Conservation (phyloP, 441 rosid genomes). For the Flueggea neowawraea region DNA sequence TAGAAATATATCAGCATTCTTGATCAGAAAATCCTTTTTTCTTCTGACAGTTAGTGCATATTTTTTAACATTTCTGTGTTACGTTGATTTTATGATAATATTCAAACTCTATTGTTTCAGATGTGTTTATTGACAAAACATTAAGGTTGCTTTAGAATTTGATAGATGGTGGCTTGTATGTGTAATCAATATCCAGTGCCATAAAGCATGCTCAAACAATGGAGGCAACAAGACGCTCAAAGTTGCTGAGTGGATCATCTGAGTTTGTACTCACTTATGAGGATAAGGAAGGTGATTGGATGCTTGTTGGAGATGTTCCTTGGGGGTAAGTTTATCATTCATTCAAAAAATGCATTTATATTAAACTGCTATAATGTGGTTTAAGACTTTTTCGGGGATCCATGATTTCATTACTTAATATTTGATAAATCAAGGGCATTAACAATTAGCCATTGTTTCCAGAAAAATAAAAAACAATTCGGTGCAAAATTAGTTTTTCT, state of each 20-base stretch:
- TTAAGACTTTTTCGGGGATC: too few species aligned
- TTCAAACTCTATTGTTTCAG: not conserved
- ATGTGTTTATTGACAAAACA: not conserved
- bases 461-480: too few species aligned
- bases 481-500: too few species aligned
- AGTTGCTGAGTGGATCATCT: constrained; percentile 67
- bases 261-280: constrained; percentile 81
- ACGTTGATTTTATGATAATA: not conserved
- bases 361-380: too few species aligned
- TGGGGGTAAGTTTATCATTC: constrained; percentile 60
- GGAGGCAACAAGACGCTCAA: constrained; percentile 32
- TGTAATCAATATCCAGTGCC: constrained; percentile 38
- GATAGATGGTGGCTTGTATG: constrained; percentile 10
- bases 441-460: too few species aligned
- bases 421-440: too few species aligned
- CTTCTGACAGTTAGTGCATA: not conserved
- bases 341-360: not conserved
- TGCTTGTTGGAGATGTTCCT: constrained; percentile 98
- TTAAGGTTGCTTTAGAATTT: not conserved
- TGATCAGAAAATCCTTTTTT: not conserved
- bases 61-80: not conserved
- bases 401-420: too few species aligned
- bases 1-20: constrained; percentile 4
- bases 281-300: constrained; percentile 98
- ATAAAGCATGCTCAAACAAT: constrained; percentile 19